Percentiles rank a stretch among this genome's conserved stretches.
Evolutionary conservation across 2,329 filamentous ascomycete species (phyloP).

Genomic region (Phaeosphaeriaceae sp.): DNA sequence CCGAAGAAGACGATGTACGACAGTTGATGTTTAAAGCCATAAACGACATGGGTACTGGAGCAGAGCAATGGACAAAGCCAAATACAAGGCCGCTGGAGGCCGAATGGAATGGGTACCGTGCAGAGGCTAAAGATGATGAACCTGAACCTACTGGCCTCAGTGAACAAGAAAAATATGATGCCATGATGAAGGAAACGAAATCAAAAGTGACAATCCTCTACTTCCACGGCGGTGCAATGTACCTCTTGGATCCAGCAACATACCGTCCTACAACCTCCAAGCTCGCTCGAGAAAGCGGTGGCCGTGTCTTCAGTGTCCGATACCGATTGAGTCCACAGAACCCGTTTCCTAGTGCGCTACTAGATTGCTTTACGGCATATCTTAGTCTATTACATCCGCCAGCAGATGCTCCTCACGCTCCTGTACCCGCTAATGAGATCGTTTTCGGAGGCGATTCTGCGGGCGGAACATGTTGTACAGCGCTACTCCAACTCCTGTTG

Average conservation of each 20-base stretch:
- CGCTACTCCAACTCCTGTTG: constrained; percentile 71
- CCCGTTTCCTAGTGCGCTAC: constrained; percentile 74
- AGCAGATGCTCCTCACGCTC: constrained; percentile 67
- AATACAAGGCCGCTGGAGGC: constrained; percentile 66
- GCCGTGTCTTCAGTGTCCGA: constrained; percentile 73
- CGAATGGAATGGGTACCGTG: constrained; percentile 78
- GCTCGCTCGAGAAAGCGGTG: constrained; percentile 70
- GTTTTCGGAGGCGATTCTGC: constrained; percentile 78
- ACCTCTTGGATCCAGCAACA: constrained; percentile 71
- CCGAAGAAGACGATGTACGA: constrained; percentile 59
- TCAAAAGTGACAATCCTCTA: constrained; percentile 71
- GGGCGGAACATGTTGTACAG: constrained; percentile 72
- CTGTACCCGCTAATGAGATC: constrained; percentile 69
- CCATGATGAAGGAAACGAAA: constrained; percentile 71
- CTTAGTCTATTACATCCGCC: constrained; percentile 76
- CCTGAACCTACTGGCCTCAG: constrained; percentile 60
- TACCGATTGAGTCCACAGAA: constrained; percentile 78
- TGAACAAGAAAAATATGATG: constrained; percentile 69
- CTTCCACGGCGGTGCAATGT: constrained; percentile 79
- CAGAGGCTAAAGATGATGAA: constrained; percentile 58
- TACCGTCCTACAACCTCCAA: constrained; percentile 66
- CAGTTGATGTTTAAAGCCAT: constrained; percentile 66
- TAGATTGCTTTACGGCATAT: constrained; percentile 77
- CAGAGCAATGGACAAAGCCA: constrained; percentile 51
- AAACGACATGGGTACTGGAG: constrained; percentile 57